These are phyloP conservation scores for Lentinula detonsa DNA, from an alignment of 768 basidiomycete genomes.

Conservation along the genomic window DNA sequence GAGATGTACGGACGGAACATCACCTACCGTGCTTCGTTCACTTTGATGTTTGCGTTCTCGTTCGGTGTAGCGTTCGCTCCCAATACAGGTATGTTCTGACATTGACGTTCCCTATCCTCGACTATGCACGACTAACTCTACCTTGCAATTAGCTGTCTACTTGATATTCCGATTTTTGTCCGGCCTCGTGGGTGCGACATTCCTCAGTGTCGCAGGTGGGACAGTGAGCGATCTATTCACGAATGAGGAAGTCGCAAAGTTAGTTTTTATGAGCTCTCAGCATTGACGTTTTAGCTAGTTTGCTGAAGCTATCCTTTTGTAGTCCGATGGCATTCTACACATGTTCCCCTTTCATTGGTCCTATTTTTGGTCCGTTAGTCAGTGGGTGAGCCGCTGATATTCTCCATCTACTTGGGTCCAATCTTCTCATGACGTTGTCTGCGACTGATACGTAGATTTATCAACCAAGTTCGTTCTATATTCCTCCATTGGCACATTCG, in stretches of 20 bases:
- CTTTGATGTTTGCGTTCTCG: conserved; percentile 53
- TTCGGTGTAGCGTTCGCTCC: conserved; percentile 73
- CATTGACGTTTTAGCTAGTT: neutral
- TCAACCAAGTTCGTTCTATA: conserved; percentile 52
- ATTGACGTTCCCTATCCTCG: neutral
- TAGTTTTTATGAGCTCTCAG: conserved; percentile 12
- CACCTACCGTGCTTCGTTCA: conserved; percentile 58
- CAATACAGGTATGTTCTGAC: conserved; percentile 41
- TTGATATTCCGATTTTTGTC: conserved; percentile 53
- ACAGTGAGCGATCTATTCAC: conserved; percentile 51
- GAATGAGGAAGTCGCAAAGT: conserved; percentile 55
- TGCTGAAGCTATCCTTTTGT: too few relatives aligned
- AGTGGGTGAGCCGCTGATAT: conserved; percentile 48
- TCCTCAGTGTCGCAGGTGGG: conserved; percentile 53
- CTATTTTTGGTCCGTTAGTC: conserved; percentile 50
- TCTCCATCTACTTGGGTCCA: conserved; percentile 37
- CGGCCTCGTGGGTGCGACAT: conserved; percentile 50
- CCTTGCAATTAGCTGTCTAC: conserved; percentile 38
- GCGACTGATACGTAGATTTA: conserved; percentile 37
- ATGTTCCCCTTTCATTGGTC: conserved; percentile 45
- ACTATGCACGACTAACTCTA: neutral
- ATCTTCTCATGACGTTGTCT: neutral
- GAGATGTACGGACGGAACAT: conserved; percentile 61
- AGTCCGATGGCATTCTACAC: conserved; percentile 50
- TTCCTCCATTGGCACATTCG: neutral